Conservation (phyloP, 2,329 filamentous ascomycete species). For the Monilinia fructigena region DNA sequence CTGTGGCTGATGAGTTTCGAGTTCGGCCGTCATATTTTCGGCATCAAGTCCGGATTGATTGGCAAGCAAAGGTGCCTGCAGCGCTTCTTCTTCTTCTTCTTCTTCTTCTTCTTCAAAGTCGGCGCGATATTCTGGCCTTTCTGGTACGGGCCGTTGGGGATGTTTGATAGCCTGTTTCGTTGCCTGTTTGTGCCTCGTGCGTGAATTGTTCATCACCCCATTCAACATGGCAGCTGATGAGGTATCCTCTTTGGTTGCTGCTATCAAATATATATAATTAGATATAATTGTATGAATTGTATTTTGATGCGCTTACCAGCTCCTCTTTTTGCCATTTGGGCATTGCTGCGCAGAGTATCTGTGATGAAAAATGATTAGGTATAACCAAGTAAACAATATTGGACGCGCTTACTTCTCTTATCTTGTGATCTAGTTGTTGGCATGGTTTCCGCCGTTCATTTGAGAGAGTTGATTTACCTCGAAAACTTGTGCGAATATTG, state of each 20-base stretch:
- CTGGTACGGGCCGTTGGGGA: not conserved
- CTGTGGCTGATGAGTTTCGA: slow-evolving; percentile 1
- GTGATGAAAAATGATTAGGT: not conserved
- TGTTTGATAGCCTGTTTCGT: not conserved
- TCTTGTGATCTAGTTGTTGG: not conserved
- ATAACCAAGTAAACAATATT: too few relatives aligned
- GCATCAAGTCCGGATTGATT: slow-evolving; percentile 1
- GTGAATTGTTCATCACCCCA: not conserved
- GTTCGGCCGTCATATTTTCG: slow-evolving; percentile 10
- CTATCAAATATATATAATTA: not conserved
- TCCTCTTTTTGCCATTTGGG: too few relatives aligned
- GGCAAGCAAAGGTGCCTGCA: not conserved
- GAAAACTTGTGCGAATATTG: too few relatives aligned
- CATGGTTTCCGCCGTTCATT: not conserved
- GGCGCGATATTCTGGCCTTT: not conserved
- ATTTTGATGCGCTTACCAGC: not conserved
- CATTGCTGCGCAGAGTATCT: too few relatives aligned
- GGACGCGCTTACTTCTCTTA: slow-evolving; percentile 1
- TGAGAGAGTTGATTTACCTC: too few relatives aligned
- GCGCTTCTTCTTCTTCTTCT: not conserved
- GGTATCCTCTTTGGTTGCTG: not conserved
- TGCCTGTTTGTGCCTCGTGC: not conserved
- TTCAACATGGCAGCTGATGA: not conserved
- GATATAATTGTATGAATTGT: not conserved
- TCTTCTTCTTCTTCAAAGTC: not conserved